Percentiles rank a stretch among this genome's conserved stretches.
Evolutionary conservation across 169 alveolate genomes (phyloP).

Genomic region (Plasmodium fragile): DNA sequence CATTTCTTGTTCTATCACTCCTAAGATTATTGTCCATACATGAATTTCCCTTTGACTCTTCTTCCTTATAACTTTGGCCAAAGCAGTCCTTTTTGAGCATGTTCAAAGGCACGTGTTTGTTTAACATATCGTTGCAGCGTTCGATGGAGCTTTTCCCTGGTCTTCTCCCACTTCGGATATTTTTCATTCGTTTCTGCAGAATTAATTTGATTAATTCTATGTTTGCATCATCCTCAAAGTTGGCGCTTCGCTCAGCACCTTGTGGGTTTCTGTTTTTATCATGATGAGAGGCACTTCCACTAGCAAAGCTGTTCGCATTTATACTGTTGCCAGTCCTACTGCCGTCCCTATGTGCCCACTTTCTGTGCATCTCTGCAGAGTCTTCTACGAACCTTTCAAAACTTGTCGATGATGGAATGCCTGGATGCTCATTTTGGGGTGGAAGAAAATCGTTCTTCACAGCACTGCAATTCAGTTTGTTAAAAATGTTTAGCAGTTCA

Average conservation of each 20-base stretch:
- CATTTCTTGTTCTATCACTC: neutral
- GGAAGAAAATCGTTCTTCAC: neutral
- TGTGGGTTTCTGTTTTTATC: neutral
- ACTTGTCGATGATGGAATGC: neutral
- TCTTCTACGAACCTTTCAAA: neutral
- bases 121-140: neutral
- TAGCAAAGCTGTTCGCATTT: neutral
- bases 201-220: slow-evolving; percentile 40
- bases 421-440: neutral
- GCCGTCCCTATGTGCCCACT: neutral
- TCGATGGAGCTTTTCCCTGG: neutral
- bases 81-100: neutral
- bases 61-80: neutral
- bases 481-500: neutral
- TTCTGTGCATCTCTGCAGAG: slow-evolving; percentile 1
- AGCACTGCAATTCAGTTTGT: slow-evolving; percentile 2
- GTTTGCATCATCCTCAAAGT: neutral
- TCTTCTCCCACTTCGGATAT: neutral
- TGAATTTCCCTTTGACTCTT: neutral
- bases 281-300: neutral
- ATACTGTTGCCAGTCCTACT: neutral
- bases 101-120: neutral
- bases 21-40: neutral
- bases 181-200: neutral
- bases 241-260: neutral